Conservation (phyloP, 2,329 filamentous ascomycete genomes). For the Penicillium sp. region DNA sequence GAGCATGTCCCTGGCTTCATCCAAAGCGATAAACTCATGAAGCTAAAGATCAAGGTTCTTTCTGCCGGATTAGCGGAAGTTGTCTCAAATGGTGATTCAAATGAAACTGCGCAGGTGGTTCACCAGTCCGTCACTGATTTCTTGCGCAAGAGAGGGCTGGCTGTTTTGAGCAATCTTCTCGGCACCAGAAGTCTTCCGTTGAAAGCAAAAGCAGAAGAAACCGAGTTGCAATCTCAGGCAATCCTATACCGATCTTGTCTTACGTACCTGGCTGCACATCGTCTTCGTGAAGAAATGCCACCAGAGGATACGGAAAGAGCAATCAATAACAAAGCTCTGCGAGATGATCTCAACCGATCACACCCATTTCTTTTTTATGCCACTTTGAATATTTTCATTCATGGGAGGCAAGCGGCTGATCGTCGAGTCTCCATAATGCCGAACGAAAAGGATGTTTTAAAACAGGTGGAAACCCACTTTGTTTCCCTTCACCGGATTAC, state of each 20-base stretch:
- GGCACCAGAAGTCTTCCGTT: not conserved
- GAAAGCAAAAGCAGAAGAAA: not conserved
- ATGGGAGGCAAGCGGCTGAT: slow-evolving; percentile 4
- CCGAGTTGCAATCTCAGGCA: not conserved
- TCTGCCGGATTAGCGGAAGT: slow-evolving; percentile 7
- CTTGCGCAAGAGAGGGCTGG: slow-evolving; percentile 3
- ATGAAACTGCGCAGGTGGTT: not conserved
- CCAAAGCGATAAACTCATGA: slow-evolving; percentile 3
- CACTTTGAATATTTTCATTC: slow-evolving; percentile 3
- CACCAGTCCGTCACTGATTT: slow-evolving; percentile 10
- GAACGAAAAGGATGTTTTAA: not conserved
- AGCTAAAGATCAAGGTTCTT: slow-evolving; percentile 5
- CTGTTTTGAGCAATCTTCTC: not conserved
- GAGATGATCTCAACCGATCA: not conserved
- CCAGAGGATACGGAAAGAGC: too few species aligned
- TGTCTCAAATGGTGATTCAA: not conserved
- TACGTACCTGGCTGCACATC: not conserved
- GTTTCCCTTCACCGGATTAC: not conserved
- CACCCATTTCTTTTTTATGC: not conserved
- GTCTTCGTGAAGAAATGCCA: not conserved
- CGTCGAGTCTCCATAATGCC: not conserved
- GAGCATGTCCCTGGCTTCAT: slow-evolving; percentile 1
- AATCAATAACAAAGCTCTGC: too few species aligned
- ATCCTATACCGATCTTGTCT: slow-evolving; percentile 8
- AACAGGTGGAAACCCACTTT: not conserved